Conservation (phyloP, 2,329 filamentous ascomycete species). For the Colletotrichum ledebouriae region DNA sequence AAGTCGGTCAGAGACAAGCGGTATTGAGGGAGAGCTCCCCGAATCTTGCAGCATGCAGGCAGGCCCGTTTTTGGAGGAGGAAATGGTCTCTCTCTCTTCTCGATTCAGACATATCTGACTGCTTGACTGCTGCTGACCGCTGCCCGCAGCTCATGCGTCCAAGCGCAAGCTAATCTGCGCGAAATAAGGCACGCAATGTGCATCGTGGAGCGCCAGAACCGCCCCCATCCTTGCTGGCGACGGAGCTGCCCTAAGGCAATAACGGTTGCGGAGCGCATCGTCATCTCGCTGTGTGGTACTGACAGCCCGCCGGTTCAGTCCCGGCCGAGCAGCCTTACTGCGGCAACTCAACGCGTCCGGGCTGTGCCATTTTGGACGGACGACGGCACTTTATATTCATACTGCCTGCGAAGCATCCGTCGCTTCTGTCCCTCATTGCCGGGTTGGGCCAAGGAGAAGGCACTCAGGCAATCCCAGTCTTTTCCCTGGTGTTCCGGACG, state of each 20-base stretch:
- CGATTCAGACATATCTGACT: slow-evolving; percentile 39
- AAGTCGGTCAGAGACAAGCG: slow-evolving; percentile 34
- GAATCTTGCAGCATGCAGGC: slow-evolving; percentile 32
- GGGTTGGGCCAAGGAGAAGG: slow-evolving; percentile 23
- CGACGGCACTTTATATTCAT: background rate
- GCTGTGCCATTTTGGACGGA: slow-evolving; percentile 20
- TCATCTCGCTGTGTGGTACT: slow-evolving; percentile 31
- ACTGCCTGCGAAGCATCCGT: slow-evolving; percentile 33
- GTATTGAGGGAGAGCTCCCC: slow-evolving; percentile 27
- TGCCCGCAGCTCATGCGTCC: slow-evolving; percentile 11
- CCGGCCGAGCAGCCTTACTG: slow-evolving; percentile 36
- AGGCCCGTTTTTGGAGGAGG: slow-evolving; percentile 1
- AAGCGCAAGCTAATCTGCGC: slow-evolving; percentile 22
- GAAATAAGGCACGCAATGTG: slow-evolving; percentile 33
- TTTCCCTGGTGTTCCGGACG: slow-evolving; percentile 17
- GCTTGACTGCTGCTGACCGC: slow-evolving; percentile 33
- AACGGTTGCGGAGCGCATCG: slow-evolving; percentile 34
- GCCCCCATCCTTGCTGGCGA: slow-evolving; percentile 29
- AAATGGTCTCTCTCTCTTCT: slow-evolving; percentile 13
- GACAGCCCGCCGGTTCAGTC: slow-evolving; percentile 21
- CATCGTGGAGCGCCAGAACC: slow-evolving; percentile 19
- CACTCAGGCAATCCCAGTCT: slow-evolving; percentile 30
- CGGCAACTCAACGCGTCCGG: slow-evolving; percentile 3
- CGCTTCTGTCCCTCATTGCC: slow-evolving; percentile 32
- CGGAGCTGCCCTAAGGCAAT: slow-evolving; percentile 32